Conservation (phyloP, 306 rosid species). For the Glycyrrhiza uralensis region DNA sequence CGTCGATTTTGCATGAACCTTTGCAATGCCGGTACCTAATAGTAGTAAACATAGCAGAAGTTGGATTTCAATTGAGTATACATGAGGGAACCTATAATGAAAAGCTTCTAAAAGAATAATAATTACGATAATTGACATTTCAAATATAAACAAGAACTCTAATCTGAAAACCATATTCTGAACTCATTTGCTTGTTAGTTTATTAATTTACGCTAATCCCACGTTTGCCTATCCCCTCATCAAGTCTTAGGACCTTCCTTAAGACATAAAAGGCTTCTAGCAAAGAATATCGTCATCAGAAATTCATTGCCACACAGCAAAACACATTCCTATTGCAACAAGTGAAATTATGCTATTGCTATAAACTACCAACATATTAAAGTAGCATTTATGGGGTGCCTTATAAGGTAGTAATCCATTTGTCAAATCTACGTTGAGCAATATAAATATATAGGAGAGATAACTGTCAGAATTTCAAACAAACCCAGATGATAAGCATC, state of each 20-base stretch:
- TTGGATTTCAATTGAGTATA: conserved; percentile 6
- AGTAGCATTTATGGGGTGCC: neutral
- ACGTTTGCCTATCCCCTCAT: neutral
- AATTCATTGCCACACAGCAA: neutral
- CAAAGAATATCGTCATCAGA: neutral
- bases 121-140: neutral
- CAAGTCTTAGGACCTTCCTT: neutral
- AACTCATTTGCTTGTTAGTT: neutral
- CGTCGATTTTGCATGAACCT: conserved; percentile 90
- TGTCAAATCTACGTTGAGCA: neutral
- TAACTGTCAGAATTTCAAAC: neutral
- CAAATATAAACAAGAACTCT: neutral
- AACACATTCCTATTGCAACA: neutral
- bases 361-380: neutral
- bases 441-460: neutral
- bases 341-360: neutral
- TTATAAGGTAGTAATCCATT: neutral
- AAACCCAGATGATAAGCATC: neutral
- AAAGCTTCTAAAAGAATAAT: neutral
- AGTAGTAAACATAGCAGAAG: neutral
- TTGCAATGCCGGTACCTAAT: conserved; percentile 90
- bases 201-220: neutral
- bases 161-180: neutral
- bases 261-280: neutral
- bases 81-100: neutral